These are phyloP conservation scores for Peronospora tabacina DNA, from an alignment of 352 stramenopile genomes.

Conservation along the genomic window DNA sequence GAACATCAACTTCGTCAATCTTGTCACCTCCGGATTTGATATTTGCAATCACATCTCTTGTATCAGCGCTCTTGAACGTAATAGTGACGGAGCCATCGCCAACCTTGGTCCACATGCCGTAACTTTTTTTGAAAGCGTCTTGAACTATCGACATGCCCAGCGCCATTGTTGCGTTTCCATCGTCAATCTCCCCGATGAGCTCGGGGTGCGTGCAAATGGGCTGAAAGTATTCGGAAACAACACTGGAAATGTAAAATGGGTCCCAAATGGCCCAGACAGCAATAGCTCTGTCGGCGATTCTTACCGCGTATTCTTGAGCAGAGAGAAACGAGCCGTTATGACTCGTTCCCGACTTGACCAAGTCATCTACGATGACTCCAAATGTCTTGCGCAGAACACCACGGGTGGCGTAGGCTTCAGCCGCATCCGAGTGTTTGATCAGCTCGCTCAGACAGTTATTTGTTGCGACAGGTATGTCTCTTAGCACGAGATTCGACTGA, in stretches of 20 bases:
- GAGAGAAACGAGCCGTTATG: conserved; percentile 27
- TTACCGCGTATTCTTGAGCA: conserved; percentile 30
- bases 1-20: conserved; percentile 27
- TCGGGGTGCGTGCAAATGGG: conserved; percentile 36
- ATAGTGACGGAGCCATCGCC: conserved; percentile 30
- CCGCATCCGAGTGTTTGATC: conserved; percentile 13
- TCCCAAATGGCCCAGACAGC: conserved; percentile 37
- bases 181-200: conserved; percentile 38
- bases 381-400: conserved; percentile 44
- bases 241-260: conserved; percentile 32
- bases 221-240: conserved; percentile 42
- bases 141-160: conserved; percentile 34
- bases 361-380: conserved; percentile 33
- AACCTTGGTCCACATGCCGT: conserved; percentile 28
- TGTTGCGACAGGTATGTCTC: conserved; percentile 41
- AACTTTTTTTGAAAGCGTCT: conserved; percentile 34
- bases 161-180: conserved; percentile 33
- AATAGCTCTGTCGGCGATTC: conserved; percentile 36
- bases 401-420: conserved; percentile 24
- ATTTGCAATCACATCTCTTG: conserved; percentile 30
- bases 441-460: conserved; percentile 36
- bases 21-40: conserved; percentile 32
- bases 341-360: conserved; percentile 34
- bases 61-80: conserved; percentile 32
- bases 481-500: conserved; percentile 38